Conservation (phyloP, 495 filamentous ascomycete genomes). For the Aspergillus taichungensis region DNA sequence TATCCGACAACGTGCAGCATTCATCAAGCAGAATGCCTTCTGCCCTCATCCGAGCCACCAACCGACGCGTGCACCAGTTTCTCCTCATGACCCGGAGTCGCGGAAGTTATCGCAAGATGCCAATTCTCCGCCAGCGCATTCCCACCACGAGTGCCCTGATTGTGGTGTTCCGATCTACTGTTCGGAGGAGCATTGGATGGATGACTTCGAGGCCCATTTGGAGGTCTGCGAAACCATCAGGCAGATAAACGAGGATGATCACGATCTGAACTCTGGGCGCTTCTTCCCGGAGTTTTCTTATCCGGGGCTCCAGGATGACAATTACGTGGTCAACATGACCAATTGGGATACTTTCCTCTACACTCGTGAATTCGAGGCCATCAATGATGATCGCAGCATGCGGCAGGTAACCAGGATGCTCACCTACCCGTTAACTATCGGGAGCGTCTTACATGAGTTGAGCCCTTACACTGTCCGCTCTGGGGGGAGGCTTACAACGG, state of each 20-base stretch:
- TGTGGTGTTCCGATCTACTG: conserved; percentile 93
- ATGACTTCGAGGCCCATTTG: conserved; percentile 86
- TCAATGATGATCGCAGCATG: conserved; percentile 79
- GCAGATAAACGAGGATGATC: conserved; percentile 96
- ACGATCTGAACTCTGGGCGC: conserved; percentile 82
- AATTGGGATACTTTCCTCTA: conserved; percentile 98
- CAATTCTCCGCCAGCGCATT: conserved; percentile 59
- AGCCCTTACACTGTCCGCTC: conserved; percentile 78
- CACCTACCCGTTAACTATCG: conserved; percentile 89
- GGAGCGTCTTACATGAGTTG: conserved; percentile 82
- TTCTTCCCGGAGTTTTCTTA: conserved; percentile 93
- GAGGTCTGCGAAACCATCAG: conserved; percentile 84
- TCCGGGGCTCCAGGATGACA: conserved; percentile 79
- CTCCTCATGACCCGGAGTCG: conserved; percentile 52
- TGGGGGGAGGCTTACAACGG: conserved; percentile 64
- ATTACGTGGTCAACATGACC: conserved; percentile 89
- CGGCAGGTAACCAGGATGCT: conserved; percentile 85
- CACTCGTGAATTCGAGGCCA: conserved; percentile 75
- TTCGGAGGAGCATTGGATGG: conserved; percentile 85
- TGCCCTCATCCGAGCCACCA: conserved; percentile 85
- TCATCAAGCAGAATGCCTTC: conserved; percentile 81
- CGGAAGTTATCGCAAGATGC: conserved; percentile 37
- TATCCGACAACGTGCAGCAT: conserved; percentile 76
- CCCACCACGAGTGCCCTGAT: conserved; percentile 91
- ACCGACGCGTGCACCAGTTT: conserved; percentile 50